Evolutionary conservation across 2,329 filamentous ascomycete species (phyloP), one percentile per base, ranked within the genome.

Genomic region (Claviceps pazoutovae): DNA sequence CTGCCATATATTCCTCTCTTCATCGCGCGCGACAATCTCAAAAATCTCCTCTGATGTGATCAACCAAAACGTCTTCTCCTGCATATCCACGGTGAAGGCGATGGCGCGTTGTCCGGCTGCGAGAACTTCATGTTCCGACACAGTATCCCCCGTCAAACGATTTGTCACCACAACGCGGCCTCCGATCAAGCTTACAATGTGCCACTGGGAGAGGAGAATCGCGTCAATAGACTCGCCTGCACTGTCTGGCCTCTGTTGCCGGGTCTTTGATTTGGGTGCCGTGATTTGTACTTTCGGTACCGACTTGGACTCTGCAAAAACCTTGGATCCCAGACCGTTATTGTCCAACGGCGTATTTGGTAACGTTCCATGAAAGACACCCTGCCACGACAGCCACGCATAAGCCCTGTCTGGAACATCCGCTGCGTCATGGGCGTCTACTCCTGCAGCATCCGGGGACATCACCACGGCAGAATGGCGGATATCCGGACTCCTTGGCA

Each of bases 1-100:
- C 63, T 88, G 88, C 93, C 93, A 98, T 16, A 97, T 81, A 64
- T 97, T 87, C 58, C 93, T 75, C 58, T 90, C 87, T 66, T 98
- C 93, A 52, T 97, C 88, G 45, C 83, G 84, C 13, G 91, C 84
- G 13, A 93, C 86, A 53, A 98, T 84, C 68, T 98, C 93, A 59
- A 89, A 96, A 49, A 98, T 95, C 61, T 95, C 89, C 52, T 87
- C 79, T 0, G 80, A 78, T 0, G 91, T 97, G 62, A 97, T 95
- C 2, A 98, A 76, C 93, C 94, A 98, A 64, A 91, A 96, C 0
- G 93, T 98, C 62, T 91, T 94, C 72, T 96, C 95, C 66, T 93
- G 91, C 55, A 86, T 78, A 66, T 98, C 93, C 8, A 91, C 83
- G 49, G 89, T 84, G 17, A 98, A 77, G 0, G 87, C 89, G n/a